Conservation (phyloP, 805 yeast genomes). For the Metschnikowia drakensbergensis region DNA sequence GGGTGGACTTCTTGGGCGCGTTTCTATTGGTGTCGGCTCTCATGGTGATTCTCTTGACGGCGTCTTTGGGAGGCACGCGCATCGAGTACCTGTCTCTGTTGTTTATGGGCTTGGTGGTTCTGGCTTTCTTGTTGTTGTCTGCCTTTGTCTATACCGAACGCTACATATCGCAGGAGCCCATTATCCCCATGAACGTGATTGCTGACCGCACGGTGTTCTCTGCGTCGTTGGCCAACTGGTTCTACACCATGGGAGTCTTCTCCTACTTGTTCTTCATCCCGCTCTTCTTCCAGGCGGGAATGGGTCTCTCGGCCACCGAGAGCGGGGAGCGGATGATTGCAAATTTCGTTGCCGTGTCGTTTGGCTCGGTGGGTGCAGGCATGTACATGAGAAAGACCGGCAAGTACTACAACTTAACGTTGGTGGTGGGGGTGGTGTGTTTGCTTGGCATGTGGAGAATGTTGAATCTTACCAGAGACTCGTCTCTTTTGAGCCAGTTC, state of each 20-base stretch:
- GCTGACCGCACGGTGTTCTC: conserved; percentile 57
- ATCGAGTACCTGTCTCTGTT: conserved; percentile 44
- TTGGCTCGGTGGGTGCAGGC: conserved; percentile 67
- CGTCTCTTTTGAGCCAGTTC: conserved; percentile 37
- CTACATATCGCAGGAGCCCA: conserved; percentile 56
- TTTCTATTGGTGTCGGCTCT: conserved; percentile 53
- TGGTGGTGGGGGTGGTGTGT: conserved; percentile 40
- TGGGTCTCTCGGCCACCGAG: conserved; percentile 49
- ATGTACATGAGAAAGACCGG: conserved; percentile 65
- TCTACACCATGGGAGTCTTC: conserved; percentile 64
- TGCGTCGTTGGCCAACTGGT: conserved; percentile 66
- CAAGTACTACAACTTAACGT: conserved; percentile 49
- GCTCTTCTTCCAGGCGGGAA: conserved; percentile 55
- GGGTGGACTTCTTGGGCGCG: conserved; percentile 35
- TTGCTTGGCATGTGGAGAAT: conserved; percentile 44
- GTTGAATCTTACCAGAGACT: conserved; percentile 28
- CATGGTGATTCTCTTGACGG: conserved; percentile 56
- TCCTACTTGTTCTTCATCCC: conserved; percentile 69
- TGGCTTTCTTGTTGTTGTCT: conserved; percentile 33
- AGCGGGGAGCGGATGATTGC: conserved; percentile 59
- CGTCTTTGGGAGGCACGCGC: conserved; percentile 62
- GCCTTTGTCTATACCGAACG: conserved; percentile 51
- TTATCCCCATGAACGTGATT: conserved; percentile 60
- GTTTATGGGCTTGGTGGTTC: conserved; percentile 31
- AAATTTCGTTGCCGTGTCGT: conserved; percentile 64